Evolutionary conservation across 257 asterid species (phyloP), one percentile per base, ranked within the genome.

Genomic region (Nicotiana noctiflora): DNA sequence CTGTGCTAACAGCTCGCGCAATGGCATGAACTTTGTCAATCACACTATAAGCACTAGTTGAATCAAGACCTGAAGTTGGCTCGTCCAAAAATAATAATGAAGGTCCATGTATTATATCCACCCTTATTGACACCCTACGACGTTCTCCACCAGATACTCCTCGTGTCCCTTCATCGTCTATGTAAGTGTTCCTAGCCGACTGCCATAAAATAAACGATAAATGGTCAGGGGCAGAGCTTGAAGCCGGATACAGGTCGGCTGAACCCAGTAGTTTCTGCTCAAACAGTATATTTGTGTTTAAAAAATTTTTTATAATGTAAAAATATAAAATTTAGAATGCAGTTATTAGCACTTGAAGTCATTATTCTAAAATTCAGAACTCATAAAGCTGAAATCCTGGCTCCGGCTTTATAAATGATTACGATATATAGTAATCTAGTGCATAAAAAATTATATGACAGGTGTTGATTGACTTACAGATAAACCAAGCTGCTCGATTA

Each of bases 131-230:
- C 9, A 93, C 98, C 77, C 98, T 86, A 0, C 95, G 88, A 0
- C 98, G 94, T 87, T 93, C 98, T 2, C 98, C 98, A 5, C 98
- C 94, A 0, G 98, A 93, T 12, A 93, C 90, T n/a, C 98, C 98
- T 12, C 97, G 83, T 1, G 89, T 90, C 72, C 98, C 98, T 83
- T 92, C 98, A 27, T 93, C 97, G 11, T 95, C 97, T 32, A 93
- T 93, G 86, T 90, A 91, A 15, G 98, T 93, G 81, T 92, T 92
- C 87, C 90, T 81, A 4, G 94, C 55, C 15, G 92, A 85, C 97
- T 93, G 86, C 61, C 79, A 31, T 40, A 32, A 29, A 49, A 56
- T 51, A 78, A 18, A 61, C 14, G 0, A 55, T 13, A 32, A 15
- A 15, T 37, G 46, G 46, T 37, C 46, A 37, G 46, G 44, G 46